A percentile compares a stretch with the other conserved stretches of the same genome.
Evolutionary conservation across 441 rosid genomes (phyloP).

Genomic region (Brassica balearica): DNA sequence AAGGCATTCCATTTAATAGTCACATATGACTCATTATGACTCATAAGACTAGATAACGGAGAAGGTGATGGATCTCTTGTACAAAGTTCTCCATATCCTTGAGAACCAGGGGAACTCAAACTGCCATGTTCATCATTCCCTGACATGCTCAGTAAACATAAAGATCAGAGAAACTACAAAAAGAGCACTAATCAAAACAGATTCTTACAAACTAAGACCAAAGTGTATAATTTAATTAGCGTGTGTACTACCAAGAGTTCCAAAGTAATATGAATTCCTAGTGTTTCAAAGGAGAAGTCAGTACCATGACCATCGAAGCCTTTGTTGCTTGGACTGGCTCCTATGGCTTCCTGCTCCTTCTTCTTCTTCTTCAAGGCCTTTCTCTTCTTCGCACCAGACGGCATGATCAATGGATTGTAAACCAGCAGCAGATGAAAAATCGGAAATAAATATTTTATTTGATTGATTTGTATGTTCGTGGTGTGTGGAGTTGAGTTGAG

Average conservation of each 20-base stretch:
- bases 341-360: conserved; percentile 52
- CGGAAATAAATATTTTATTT: not conserved
- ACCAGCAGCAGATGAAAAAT: not conserved
- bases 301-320: conserved; percentile 28
- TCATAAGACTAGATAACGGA: conserved; percentile 36
- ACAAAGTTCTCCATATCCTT: conserved; percentile 50
- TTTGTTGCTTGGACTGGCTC: conserved; percentile 8
- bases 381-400: conserved; percentile 76
- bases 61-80: conserved; percentile 46
- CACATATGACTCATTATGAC: too few relatives aligned
- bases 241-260: too few relatives aligned
- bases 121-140: conserved; percentile 57
- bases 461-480: too few relatives aligned
- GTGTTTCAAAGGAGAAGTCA: not conserved
- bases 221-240: too few relatives aligned
- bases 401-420: not conserved
- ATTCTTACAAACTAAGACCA: too few relatives aligned
- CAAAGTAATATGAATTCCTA: not conserved
- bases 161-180: conserved; percentile 1
- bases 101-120: not conserved
- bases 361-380: conserved; percentile 83
- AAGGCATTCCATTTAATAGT: too few relatives aligned
- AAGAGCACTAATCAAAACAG: not conserved
- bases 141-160: conserved; percentile 39
- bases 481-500: too few relatives aligned